phyloP scores from a whole-genome alignment of 352 stramenopile species.

The Phytophthora cryptogea region DNA sequence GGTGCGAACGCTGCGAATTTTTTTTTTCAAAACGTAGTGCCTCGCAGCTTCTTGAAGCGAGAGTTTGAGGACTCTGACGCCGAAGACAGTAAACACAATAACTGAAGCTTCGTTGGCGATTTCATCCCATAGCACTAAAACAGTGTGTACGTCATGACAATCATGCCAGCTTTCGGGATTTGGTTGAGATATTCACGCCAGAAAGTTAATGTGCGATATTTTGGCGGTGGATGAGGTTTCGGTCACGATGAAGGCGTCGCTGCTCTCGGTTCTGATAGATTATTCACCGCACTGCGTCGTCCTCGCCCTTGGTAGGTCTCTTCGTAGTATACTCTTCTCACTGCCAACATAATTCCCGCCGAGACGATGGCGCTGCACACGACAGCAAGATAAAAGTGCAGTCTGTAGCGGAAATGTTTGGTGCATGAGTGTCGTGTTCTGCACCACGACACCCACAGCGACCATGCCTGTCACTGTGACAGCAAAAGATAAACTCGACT shows the following conservation, averaged over 20 bases:
- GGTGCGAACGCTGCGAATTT: slow-evolving; percentile 39
- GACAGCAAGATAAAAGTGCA: slow-evolving; percentile 39
- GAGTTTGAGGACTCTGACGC: slow-evolving; percentile 42
- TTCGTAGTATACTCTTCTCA: slow-evolving; percentile 24
- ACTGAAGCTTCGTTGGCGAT: slow-evolving; percentile 14
- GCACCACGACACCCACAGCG: slow-evolving; percentile 14
- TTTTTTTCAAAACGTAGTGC: slow-evolving; percentile 30
- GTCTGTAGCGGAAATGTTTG: slow-evolving; percentile 18
- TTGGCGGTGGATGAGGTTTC: slow-evolving; percentile 5
- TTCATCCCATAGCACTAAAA: slow-evolving; percentile 13
- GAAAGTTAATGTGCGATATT: slow-evolving; percentile 6
- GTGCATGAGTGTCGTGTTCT: slow-evolving; percentile 16
- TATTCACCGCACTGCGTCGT: slow-evolving; percentile 9
- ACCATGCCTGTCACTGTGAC: slow-evolving; percentile 9
- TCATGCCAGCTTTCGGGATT: slow-evolving; percentile 9
- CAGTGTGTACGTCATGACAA: slow-evolving; percentile 26
- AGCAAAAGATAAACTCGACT: slow-evolving; percentile 1
- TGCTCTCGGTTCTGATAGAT: not conserved
- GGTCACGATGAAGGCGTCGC: not conserved
- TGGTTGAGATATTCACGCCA: slow-evolving; percentile 9
- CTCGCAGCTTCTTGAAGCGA: slow-evolving; percentile 35
- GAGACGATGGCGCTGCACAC: slow-evolving; percentile 26
- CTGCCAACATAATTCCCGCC: slow-evolving; percentile 13
- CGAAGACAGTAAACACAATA: slow-evolving; percentile 22
- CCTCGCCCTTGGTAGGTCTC: slow-evolving; percentile 26